Evolutionary conservation across 768 basidiomycete genomes (phyloP).

Genomic region (Pulveroboletus sp.): DNA sequence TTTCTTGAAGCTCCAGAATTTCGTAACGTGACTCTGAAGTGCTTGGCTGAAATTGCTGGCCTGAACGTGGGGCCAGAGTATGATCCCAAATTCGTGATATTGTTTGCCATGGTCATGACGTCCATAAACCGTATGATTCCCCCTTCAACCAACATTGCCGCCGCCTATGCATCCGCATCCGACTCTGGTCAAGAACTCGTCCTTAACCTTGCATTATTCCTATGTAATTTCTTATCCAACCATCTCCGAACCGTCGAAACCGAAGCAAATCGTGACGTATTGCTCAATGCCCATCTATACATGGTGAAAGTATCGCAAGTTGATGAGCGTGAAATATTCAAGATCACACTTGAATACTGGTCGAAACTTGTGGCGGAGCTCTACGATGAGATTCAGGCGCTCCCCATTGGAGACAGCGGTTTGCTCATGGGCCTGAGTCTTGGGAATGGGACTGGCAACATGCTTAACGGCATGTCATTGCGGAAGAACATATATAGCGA

Average conservation of each 20-base stretch:
- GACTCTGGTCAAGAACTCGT: constrained; percentile 96
- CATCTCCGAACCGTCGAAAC: constrained; percentile 95
- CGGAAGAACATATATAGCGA: constrained; percentile 95
- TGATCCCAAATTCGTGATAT: constrained; percentile 94
- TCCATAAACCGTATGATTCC: constrained; percentile 96
- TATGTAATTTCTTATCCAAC: constrained; percentile 90
- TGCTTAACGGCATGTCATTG: constrained; percentile 73
- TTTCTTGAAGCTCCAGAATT: constrained; percentile 97
- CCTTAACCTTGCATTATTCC: constrained; percentile 95
- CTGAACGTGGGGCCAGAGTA: constrained; percentile 95
- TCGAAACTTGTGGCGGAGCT: constrained; percentile 90
- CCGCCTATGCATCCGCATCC: constrained; percentile 83
- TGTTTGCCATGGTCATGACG: constrained; percentile 99
- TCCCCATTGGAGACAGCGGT: constrained; percentile 84
- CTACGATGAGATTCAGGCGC: constrained; percentile 92
- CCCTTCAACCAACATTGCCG: constrained; percentile 89
- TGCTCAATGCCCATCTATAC: constrained; percentile 95
- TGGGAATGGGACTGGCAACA: constrained; percentile 54
- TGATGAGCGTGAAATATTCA: constrained; percentile 98
- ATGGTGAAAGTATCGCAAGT: constrained; percentile 98
- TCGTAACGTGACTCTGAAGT: constrained; percentile 94
- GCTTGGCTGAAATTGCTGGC: constrained; percentile 92
- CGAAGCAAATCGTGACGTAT: constrained; percentile 81
- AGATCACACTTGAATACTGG: constrained; percentile 99
- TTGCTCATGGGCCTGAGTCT: constrained; percentile 87